Percentiles rank a stretch among this genome's conserved stretches.
These are phyloP conservation scores for Penicillium malachiteum DNA, from an alignment of 495 filamentous ascomycete genomes.

Conservation along the genomic window DNA sequence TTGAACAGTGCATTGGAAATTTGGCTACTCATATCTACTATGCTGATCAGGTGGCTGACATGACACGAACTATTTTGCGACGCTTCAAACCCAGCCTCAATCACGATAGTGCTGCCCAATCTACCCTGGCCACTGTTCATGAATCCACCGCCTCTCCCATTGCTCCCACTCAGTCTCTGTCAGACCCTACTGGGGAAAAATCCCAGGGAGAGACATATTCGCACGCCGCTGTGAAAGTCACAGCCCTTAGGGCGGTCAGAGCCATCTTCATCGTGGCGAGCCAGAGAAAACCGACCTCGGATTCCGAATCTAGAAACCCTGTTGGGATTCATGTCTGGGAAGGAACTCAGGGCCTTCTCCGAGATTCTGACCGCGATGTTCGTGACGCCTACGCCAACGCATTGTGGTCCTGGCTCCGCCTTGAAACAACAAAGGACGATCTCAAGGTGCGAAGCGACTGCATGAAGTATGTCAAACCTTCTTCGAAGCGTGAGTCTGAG, in stretches of 20 bases:
- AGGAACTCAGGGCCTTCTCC: conserved; percentile 83
- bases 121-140: conserved; percentile 43
- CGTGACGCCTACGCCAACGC: conserved; percentile 82
- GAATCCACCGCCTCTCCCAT: conserved; percentile 20
- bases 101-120: conserved; percentile 35
- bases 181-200: conserved; percentile 25
- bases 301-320: conserved; percentile 64
- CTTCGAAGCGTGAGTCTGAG: conserved; percentile 32
- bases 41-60: conserved; percentile 87
- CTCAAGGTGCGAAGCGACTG: conserved; percentile 58
- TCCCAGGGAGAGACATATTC: conserved; percentile 57
- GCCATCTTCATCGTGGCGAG: conserved; percentile 78
- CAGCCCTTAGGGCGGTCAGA: conserved; percentile 77
- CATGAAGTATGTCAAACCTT: conserved; percentile 37
- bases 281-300: conserved; percentile 56
- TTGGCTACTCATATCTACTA: conserved; percentile 95
- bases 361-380: conserved; percentile 72
- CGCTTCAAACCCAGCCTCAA: conserved; percentile 66
- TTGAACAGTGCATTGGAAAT: conserved; percentile 77
- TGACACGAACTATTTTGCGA: conserved; percentile 74
- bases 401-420: conserved; percentile 73
- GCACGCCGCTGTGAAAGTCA: conserved; percentile 68
- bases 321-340: conserved; percentile 84
- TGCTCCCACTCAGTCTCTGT: conserved; percentile 2
- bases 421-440: conserved; percentile 72